phyloP scores from a whole-genome alignment of 805 yeast species.

The Schwanniomyces vanrijiae region DNA sequence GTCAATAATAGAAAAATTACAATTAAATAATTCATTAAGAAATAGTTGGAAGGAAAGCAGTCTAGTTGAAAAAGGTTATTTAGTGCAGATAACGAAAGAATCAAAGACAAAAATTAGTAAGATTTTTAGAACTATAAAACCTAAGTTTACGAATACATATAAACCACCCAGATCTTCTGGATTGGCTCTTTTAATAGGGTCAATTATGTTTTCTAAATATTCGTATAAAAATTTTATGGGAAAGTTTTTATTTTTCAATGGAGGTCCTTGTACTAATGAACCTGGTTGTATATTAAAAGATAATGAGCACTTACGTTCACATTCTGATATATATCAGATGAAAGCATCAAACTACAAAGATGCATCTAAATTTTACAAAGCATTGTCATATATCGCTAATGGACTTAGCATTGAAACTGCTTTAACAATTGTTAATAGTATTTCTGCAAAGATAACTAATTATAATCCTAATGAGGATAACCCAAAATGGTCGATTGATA shows the following conservation, averaged over 20 bases:
- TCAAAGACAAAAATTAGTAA: conserved; percentile 8
- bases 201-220: conserved; percentile 18
- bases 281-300: conserved; percentile 35
- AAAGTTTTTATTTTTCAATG: conserved; percentile 26
- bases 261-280: conserved; percentile 39
- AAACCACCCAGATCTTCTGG: conserved; percentile 39
- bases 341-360: conserved; percentile 23
- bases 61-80: conserved; percentile 7
- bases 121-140: conserved; percentile 15
- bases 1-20: conserved; percentile 3
- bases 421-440: conserved; percentile 9
- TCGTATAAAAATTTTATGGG: conserved; percentile 24
- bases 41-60: conserved; percentile 11
- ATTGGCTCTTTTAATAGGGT: conserved; percentile 25
- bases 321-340: conserved; percentile 31
- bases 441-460: conserved; percentile 23
- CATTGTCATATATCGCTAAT: conserved; percentile 26
- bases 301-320: conserved; percentile 29
- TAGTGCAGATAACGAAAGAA: conserved; percentile 7
- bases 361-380: conserved; percentile 28
- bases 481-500: conserved; percentile 29
- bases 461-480: conserved; percentile 12
- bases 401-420: conserved; percentile 26
- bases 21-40: conserved; percentile 1
- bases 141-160: conserved; percentile 22